phyloP scores from a whole-genome alignment of 371 early-diverging fungal genomes.

The Mucor indicus region DNA sequence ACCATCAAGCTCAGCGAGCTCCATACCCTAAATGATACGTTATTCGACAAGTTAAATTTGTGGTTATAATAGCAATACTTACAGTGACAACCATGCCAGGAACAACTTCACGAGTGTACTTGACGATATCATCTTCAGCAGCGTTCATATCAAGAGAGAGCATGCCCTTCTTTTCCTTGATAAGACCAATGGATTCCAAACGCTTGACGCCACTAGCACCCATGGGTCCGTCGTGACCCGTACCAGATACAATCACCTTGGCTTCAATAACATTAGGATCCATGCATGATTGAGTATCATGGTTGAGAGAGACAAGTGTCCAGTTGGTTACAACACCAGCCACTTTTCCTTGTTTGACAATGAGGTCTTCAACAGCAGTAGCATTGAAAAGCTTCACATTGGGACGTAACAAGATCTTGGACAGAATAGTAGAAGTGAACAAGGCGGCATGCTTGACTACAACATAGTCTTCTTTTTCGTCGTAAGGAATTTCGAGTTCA shows the following conservation, averaged over 20 bases:
- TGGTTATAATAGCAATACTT: neutral
- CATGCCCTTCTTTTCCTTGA: conserved; percentile 65
- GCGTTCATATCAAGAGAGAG: conserved; percentile 70
- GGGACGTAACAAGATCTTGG: conserved; percentile 62
- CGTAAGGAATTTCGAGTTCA: conserved; percentile 67
- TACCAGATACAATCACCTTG: conserved; percentile 69
- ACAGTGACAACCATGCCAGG: conserved; percentile 68
- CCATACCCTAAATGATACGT: conserved; percentile 72
- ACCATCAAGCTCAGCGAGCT: conserved; percentile 61
- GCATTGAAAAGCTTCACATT: conserved; percentile 81
- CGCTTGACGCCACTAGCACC: conserved; percentile 74
- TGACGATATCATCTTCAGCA: conserved; percentile 71
- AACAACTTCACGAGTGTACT: conserved; percentile 67
- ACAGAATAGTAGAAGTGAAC: conserved; percentile 73
- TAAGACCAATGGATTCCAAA: conserved; percentile 60
- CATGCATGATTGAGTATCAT: conserved; percentile 78
- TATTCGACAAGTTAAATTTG: neutral
- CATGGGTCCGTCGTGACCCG: conserved; percentile 75
- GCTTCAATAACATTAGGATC: conserved; percentile 73
- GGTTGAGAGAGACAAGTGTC: conserved; percentile 66
- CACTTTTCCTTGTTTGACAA: conserved; percentile 58
- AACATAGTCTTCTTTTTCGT: conserved; percentile 73
- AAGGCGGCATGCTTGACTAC: conserved; percentile 75
- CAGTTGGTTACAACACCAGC: conserved; percentile 75
- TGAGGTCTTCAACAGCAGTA: conserved; percentile 71